Conservation (phyloP, 2,329 filamentous ascomycete species). For the Calonectria honghensis region DNA sequence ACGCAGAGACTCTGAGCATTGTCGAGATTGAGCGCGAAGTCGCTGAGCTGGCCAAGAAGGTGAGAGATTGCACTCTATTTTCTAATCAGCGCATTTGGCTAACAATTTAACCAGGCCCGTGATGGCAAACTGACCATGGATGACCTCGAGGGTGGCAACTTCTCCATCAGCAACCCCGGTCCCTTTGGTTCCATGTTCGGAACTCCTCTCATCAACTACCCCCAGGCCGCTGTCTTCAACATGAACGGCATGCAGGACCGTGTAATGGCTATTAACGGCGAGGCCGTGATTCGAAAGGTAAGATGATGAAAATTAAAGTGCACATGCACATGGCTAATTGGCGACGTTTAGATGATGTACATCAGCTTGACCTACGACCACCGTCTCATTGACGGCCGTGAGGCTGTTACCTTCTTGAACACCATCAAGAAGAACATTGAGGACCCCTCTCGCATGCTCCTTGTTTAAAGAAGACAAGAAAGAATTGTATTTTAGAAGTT, state of each 20-base stretch:
- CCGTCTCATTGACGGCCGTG: constrained; percentile 74
- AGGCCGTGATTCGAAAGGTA: constrained; percentile 61
- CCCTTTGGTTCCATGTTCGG: constrained; percentile 75
- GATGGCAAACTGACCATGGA: constrained; percentile 86
- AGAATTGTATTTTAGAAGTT: constrained; percentile 46
- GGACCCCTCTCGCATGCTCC: constrained; percentile 66
- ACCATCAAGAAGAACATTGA: constrained; percentile 57
- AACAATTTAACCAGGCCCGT: constrained; percentile 67
- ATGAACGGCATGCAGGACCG: constrained; percentile 74
- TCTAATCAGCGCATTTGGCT: not conserved
- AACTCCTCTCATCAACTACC: constrained; percentile 85
- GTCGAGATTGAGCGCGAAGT: constrained; percentile 72
- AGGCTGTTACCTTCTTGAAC: constrained; percentile 75
- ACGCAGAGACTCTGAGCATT: constrained; percentile 70
- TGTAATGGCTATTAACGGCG: constrained; percentile 76
- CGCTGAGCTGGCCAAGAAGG: constrained; percentile 76
- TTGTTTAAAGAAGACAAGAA: constrained; percentile 64
- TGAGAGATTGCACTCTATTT: constrained; percentile 64
- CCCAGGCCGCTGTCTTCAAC: constrained; percentile 79
- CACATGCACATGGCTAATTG: not conserved
- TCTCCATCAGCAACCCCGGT: constrained; percentile 87
- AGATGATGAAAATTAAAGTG: constrained; percentile 44
- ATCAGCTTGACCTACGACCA: constrained; percentile 72
- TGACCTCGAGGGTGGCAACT: constrained; percentile 85
- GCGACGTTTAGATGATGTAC: constrained; percentile 64